Evolutionary conservation across 768 basidiomycete species (phyloP).

Genomic region (Phanerodontia chrysosporium): DNA sequence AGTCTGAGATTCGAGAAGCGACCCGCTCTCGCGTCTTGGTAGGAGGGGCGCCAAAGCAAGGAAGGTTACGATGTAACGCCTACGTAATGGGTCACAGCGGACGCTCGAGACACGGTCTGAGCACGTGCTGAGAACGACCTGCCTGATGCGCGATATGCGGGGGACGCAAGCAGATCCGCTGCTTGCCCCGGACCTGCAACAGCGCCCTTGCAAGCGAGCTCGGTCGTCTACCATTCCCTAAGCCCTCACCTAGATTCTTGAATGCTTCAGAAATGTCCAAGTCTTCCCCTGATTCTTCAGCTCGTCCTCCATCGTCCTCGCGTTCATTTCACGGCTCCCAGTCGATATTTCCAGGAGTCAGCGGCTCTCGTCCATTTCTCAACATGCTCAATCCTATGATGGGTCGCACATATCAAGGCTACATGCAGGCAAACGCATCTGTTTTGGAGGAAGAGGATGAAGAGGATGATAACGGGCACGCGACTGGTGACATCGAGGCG

Average conservation of each 20-base stretch:
- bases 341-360: constrained; percentile 36
- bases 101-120: neutral
- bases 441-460: constrained; percentile 72
- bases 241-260: neutral
- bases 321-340: constrained; percentile 29
- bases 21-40: neutral
- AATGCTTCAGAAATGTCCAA: constrained; percentile 7
- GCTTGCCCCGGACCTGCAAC: constrained; percentile 4
- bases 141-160: constrained; percentile 2
- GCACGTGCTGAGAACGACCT: constrained; percentile 10
- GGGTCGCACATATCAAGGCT: constrained; percentile 69
- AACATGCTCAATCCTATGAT: constrained; percentile 83
- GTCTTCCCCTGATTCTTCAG: constrained; percentile 14
- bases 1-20: neutral
- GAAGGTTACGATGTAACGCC: neutral
- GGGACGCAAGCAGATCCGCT: constrained; percentile 4
- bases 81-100: neutral
- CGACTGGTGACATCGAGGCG: constrained; percentile 58
- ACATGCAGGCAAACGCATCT: constrained; percentile 68
- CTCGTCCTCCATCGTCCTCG: constrained; percentile 17
- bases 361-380: constrained; percentile 73
- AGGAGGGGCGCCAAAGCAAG: neutral
- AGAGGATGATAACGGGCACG: constrained; percentile 38
- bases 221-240: neutral
- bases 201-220: neutral